Conservation (phyloP, 345 rosid genomes). For the Salix arbutifolia region DNA sequence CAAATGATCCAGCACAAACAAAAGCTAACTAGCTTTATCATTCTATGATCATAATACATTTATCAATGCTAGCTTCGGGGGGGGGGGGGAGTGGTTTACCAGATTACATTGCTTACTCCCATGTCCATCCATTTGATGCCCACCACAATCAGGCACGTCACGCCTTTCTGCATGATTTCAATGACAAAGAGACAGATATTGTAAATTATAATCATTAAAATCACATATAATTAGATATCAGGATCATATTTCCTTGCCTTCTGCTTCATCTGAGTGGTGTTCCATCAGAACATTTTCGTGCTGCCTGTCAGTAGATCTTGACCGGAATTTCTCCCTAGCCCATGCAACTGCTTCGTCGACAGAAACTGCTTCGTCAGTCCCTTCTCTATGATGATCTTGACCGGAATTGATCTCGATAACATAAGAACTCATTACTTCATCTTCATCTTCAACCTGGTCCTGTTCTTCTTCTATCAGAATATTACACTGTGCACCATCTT, state of each 20-base stretch:
- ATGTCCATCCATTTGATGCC: slow-evolving; percentile 14
- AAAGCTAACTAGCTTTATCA: not conserved
- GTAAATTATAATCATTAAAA: not conserved
- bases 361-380: slow-evolving; percentile 43
- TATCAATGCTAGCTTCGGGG: not conserved
- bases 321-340: slow-evolving; percentile 59
- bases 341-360: slow-evolving; percentile 69
- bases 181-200: not conserved
- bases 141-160: slow-evolving; percentile 6
- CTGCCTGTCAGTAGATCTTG: slow-evolving; percentile 21
- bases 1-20: not conserved
- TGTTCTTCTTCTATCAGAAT: slow-evolving; percentile 27
- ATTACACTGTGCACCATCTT: not conserved
- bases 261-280: slow-evolving; percentile 12
- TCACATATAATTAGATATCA: not conserved
- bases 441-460: slow-evolving; percentile 51
- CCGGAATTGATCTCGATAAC: slow-evolving; percentile 75
- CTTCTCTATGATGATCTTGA: slow-evolving; percentile 36
- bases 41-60: not conserved
- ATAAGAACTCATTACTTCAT: slow-evolving; percentile 60
- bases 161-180: slow-evolving; percentile 27
- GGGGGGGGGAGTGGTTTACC: slow-evolving; percentile 23
- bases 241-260: slow-evolving; percentile 24
- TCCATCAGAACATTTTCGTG: slow-evolving; percentile 5
- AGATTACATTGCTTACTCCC: slow-evolving; percentile 18